These are phyloP conservation scores for Miscanthus lutarioriparius DNA, from an alignment of 176 grass and related monocot species.

Conservation along the genomic window DNA sequence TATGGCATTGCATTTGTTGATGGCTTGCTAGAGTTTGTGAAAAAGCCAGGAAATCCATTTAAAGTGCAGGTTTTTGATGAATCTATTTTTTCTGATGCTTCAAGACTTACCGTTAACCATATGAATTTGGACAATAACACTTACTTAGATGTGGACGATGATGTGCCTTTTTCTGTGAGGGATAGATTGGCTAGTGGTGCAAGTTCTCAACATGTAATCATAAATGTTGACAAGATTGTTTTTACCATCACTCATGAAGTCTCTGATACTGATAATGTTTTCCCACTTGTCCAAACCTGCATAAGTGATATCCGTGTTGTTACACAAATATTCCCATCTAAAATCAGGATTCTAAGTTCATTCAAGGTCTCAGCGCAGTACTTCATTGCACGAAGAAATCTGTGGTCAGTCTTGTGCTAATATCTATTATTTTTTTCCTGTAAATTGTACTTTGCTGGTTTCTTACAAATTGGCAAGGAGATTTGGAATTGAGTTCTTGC, in stretches of 20 bases:
- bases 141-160: constrained; percentile 50
- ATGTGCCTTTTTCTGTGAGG: constrained; percentile 32
- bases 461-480: constrained; percentile 2
- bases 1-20: constrained; percentile 73
- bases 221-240: constrained; percentile 59
- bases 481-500: constrained; percentile 37
- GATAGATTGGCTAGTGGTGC: constrained; percentile 45
- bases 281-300: constrained; percentile 64
- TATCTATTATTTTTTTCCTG: constrained; percentile 13
- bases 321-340: constrained; percentile 59
- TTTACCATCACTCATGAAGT: constrained; percentile 75
- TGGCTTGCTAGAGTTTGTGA: constrained; percentile 76
- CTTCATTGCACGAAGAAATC: constrained; percentile 59
- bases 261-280: constrained; percentile 57
- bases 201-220: constrained; percentile 56
- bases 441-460: constrained; percentile 21
- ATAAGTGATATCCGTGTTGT: constrained; percentile 62
- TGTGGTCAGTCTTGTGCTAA: constrained; percentile 58
- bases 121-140: constrained; percentile 24
- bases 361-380: constrained; percentile 60
- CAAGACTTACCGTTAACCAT: constrained; percentile 37
- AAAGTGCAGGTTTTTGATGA: constrained; percentile 68
- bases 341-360: constrained; percentile 73
- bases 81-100: constrained; percentile 41
- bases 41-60: constrained; percentile 82